phyloP scores from a whole-genome alignment of 495 filamentous ascomycete genomes.

The Pyronema omphalodes region DNA sequence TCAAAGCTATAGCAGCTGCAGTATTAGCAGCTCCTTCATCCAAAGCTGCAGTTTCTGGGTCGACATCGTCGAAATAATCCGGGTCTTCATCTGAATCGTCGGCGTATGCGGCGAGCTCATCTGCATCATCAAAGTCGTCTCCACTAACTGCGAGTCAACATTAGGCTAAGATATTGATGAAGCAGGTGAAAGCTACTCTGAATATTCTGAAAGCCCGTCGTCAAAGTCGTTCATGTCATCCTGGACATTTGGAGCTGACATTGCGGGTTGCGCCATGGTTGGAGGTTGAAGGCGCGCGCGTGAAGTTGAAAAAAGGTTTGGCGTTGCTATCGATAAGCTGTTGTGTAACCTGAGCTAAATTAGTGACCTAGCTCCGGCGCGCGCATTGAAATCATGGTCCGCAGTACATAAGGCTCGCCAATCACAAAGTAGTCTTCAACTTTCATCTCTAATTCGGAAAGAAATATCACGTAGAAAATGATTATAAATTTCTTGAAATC shows the following conservation, averaged over 20 bases:
- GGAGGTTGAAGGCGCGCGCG: not conserved
- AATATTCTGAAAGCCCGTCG: not conserved
- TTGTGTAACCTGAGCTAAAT: not conserved
- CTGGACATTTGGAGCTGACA: not conserved
- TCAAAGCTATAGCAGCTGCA: not conserved
- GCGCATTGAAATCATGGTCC: too few relatives aligned
- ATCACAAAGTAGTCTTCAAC: too few relatives aligned
- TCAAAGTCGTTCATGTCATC: not conserved
- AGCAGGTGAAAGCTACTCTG: not conserved
- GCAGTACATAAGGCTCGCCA: too few relatives aligned
- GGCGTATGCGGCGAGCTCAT: not conserved
- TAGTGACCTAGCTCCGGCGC: too few relatives aligned
- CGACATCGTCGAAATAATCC: slow-evolving; percentile 1
- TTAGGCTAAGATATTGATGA: not conserved
- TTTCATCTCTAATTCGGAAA: too few relatives aligned
- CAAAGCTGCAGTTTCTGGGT: not conserved
- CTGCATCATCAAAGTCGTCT: not conserved
- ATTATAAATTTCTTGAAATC: too few relatives aligned
- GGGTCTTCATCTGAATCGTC: slow-evolving; percentile 4
- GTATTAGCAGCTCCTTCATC: not conserved
- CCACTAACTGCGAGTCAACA: not conserved
- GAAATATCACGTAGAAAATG: too few relatives aligned
- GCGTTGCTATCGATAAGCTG: slow-evolving; percentile 1
- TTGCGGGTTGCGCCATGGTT: not conserved
- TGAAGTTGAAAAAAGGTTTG: slow-evolving; percentile 2